Evolutionary conservation across 805 yeast species (phyloP).

Genomic region (Tetrapisispora taiwanensis): DNA sequence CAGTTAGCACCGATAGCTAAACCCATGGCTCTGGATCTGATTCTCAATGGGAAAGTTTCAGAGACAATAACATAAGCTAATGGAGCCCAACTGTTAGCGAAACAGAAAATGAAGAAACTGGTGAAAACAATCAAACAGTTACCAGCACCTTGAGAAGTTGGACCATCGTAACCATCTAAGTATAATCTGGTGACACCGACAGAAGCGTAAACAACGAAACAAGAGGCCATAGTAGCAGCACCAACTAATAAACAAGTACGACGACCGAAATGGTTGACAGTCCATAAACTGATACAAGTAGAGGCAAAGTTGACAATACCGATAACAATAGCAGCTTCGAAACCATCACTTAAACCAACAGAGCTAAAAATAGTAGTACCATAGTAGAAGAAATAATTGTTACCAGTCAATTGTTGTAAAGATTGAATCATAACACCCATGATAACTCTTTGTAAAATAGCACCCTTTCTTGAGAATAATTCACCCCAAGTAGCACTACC

Average conservation of each 20-base stretch:
- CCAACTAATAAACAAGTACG: slow-evolving; percentile 37
- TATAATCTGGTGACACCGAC: slow-evolving; percentile 42
- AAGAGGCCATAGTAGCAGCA: slow-evolving; percentile 36
- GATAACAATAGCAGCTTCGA: slow-evolving; percentile 44
- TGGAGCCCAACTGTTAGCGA: slow-evolving; percentile 67
- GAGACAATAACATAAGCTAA: slow-evolving; percentile 50
- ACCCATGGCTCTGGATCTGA: slow-evolving; percentile 44
- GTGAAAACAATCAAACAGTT: slow-evolving; percentile 32
- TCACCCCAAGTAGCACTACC: slow-evolving; percentile 41
- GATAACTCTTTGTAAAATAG: slow-evolving; percentile 35
- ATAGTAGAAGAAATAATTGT: slow-evolving; percentile 54
- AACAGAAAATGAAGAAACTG: slow-evolving; percentile 49
- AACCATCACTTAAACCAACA: slow-evolving; percentile 38
- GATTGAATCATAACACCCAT: slow-evolving; percentile 47
- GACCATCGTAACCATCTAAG: slow-evolving; percentile 30
- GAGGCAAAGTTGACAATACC: slow-evolving; percentile 49
- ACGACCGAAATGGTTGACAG: slow-evolving; percentile 44
- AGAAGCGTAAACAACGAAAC: slow-evolving; percentile 40
- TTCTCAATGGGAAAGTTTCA: slow-evolving; percentile 60
- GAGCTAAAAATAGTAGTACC: slow-evolving; percentile 33
- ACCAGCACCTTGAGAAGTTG: slow-evolving; percentile 31
- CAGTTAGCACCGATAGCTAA: slow-evolving; percentile 54
- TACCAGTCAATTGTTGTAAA: slow-evolving; percentile 57
- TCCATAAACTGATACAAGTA: slow-evolving; percentile 38
- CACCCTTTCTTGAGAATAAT: slow-evolving; percentile 57